phyloP scores from a whole-genome alignment of 768 basidiomycete species.

The Imleria badia region DNA sequence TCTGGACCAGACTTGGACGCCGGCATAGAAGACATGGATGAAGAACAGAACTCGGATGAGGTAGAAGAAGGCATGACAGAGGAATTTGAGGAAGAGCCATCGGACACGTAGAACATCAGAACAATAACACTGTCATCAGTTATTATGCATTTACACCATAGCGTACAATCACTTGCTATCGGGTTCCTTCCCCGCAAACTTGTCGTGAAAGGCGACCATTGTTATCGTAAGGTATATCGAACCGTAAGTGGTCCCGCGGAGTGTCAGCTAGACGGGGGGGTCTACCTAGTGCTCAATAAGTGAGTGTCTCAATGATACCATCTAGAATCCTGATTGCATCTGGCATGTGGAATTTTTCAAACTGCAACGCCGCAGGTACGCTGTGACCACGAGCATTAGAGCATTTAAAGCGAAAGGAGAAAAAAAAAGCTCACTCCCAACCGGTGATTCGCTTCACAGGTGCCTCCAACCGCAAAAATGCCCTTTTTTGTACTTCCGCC shows the following conservation, averaged over 20 bases:
- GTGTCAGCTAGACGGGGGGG: not conserved
- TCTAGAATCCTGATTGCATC: constrained; percentile 84
- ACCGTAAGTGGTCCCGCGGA: not conserved
- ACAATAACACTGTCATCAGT: not conserved
- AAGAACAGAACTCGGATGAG: constrained; percentile 42
- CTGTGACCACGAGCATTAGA: constrained; percentile 36
- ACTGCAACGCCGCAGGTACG: constrained; percentile 80
- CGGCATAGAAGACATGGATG: constrained; percentile 44
- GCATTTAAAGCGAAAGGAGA: not conserved
- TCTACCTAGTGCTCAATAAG: constrained; percentile 44
- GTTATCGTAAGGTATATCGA: constrained; percentile 1
- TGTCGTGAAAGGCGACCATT: not conserved
- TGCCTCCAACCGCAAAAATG: constrained; percentile 85
- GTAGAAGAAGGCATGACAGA: constrained; percentile 48
- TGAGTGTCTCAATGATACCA: constrained; percentile 78
- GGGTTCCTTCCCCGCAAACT: not conserved
- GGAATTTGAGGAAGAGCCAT: constrained; percentile 52
- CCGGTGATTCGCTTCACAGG: constrained; percentile 85
- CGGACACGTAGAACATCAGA: constrained; percentile 13
- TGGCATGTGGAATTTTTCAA: constrained; percentile 91
- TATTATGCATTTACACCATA: not conserved
- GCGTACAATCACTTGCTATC: constrained; percentile 1
- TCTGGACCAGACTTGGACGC: constrained; percentile 38
- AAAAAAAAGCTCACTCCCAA: constrained; percentile 79
- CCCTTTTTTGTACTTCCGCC: constrained; percentile 86